Evolutionary conservation across 2,329 filamentous ascomycete species (phyloP).

Genomic region (Talaromyces funiculosus): DNA sequence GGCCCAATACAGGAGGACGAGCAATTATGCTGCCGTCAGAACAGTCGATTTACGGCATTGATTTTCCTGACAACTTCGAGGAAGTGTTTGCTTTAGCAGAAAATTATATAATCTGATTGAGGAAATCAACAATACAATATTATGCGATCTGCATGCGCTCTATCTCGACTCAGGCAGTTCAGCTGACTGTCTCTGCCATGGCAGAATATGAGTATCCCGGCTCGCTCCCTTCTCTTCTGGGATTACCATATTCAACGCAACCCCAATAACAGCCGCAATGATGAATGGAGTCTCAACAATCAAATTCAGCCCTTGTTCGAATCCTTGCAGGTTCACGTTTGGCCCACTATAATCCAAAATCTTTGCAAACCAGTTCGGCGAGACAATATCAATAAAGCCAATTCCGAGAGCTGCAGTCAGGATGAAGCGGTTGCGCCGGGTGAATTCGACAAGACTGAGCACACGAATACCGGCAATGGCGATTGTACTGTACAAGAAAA

Average conservation of each 20-base stretch:
- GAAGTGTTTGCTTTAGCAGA: slow-evolving; percentile 7
- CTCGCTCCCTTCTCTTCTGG: slow-evolving; percentile 1
- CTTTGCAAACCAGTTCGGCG: slow-evolving; percentile 61
- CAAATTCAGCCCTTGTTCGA: slow-evolving; percentile 38
- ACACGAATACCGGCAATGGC: slow-evolving; percentile 73
- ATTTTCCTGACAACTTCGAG: slow-evolving; percentile 8
- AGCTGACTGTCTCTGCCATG: not conserved
- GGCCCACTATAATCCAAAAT: slow-evolving; percentile 68
- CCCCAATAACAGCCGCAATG: slow-evolving; percentile 26
- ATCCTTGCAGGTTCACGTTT: slow-evolving; percentile 64
- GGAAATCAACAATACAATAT: no score
- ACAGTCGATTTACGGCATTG: not conserved
- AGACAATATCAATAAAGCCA: slow-evolving; percentile 65
- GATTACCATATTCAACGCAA: slow-evolving; percentile 23
- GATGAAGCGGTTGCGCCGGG: slow-evolving; percentile 75
- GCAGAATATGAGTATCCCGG: not conserved
- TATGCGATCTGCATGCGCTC: not conserved
- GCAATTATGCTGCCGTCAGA: not conserved
- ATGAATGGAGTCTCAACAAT: slow-evolving; percentile 28
- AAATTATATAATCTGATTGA: slow-evolving; percentile 6
- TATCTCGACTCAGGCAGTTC: not conserved
- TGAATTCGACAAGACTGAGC: slow-evolving; percentile 65
- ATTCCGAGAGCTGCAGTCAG: slow-evolving; percentile 68
- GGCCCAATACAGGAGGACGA: not conserved
- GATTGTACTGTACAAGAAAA: slow-evolving; percentile 73